phyloP scores from a whole-genome alignment of 1,284 basidiomycete species.

The Tilletiaria anomala region DNA sequence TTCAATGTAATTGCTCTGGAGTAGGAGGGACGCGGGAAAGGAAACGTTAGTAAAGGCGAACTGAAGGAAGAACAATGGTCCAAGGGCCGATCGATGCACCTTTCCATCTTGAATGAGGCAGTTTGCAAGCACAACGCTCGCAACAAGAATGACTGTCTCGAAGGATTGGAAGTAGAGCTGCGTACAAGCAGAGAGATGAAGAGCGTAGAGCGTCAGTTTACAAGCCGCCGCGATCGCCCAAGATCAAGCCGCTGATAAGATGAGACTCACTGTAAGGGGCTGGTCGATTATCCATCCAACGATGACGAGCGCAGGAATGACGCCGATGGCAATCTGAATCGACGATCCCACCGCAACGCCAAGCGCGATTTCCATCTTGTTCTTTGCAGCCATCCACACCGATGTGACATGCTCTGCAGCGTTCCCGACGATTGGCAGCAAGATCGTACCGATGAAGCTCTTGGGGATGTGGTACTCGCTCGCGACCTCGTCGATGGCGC shows the following conservation, averaged over 20 bases:
- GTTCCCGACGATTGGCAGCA: slow-evolving; percentile 71
- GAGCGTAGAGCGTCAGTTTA: neutral
- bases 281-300: slow-evolving; percentile 39
- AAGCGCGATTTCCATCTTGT: slow-evolving; percentile 45
- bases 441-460: slow-evolving; percentile 45
- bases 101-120: slow-evolving; percentile 38
- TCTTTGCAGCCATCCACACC: slow-evolving; percentile 32
- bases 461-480: slow-evolving; percentile 35
- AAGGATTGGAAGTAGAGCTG: slow-evolving; percentile 14
- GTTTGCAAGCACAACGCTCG: slow-evolving; percentile 38
- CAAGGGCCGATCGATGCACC: no score
- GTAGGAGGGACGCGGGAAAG: neutral
- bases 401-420: slow-evolving; percentile 40
- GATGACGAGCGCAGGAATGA: slow-evolving; percentile 38
- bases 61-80: slow-evolving; percentile 4
- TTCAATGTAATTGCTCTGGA: slow-evolving; percentile 26
- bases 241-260: slow-evolving; percentile 32
- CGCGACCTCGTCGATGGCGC: slow-evolving; percentile 37
- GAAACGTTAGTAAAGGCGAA: neutral
- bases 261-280: slow-evolving; percentile 35
- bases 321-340: slow-evolving; percentile 41
- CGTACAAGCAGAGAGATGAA: neutral
- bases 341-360: slow-evolving; percentile 74
- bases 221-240: neutral
- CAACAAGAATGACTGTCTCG: slow-evolving; percentile 33